Evolutionary conservation across 441 rosid species (phyloP), one percentile per base, ranked within the genome.

Genomic region (Raphanus hybrid): DNA sequence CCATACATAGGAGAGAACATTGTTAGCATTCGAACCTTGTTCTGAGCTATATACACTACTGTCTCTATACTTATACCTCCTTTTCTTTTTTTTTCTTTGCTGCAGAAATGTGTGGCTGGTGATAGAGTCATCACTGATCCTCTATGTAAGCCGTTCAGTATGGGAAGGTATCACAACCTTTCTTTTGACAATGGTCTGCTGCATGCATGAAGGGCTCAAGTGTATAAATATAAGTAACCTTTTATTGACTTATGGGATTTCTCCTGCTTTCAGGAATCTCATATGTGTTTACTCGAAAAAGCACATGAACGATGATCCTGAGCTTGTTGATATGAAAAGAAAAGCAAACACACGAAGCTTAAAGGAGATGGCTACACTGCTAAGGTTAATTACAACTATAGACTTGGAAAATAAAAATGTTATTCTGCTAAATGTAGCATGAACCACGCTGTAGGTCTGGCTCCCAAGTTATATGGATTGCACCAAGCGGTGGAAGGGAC

Each of bases 401-500:
- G 78, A 61, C 43, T 54, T 27, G 1, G 52, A 62, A 15, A 23
- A 4, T 18, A 12, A 23, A 8, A 8, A 55, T 73, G 50, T 54
- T 62, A 9, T 18, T 54, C 6, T 77, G 64, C 69, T 61, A 61
- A 54, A 69, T 20, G 55, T 61, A 20, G 43, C 67, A 29, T 57
- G 35, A 34, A 63, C 73, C 69, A 35, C 63, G 7, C 37, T 69
- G 68, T 82, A 95, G 98, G 92, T 87, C 87, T 75, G 99, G 98
- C 18, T 89, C 97, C 39, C 88, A 85, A 67, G 61, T 93, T 63
- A 82, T 96, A 67, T 96, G 98, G 99, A 93, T 96, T 80, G 93
- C 99, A 50, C 98, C 99, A 67, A 96, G 98, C 71, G 99, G 99
- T 75, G 99, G 99, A 66, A 91, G 98, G 77, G 99, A 96, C 81